Conservation (phyloP, 345 rosid genomes). For the Arabidopsis arenosa region DNA sequence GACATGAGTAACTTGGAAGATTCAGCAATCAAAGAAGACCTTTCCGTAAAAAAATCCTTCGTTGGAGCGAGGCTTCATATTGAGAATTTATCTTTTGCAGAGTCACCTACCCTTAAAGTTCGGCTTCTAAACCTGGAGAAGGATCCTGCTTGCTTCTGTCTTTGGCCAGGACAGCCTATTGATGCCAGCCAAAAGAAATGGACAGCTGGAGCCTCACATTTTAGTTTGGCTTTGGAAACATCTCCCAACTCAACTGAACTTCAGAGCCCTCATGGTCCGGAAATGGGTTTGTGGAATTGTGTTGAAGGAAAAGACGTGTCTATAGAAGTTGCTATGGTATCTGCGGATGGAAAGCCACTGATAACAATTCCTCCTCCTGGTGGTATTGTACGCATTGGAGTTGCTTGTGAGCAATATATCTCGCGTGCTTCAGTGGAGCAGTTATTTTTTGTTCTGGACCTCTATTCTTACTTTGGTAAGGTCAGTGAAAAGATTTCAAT, state of each 20-base stretch:
- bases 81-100: conserved; percentile 74
- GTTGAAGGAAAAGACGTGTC: conserved; percentile 75
- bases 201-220: conserved; percentile 67
- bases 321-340: conserved; percentile 84
- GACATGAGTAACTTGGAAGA: conserved; percentile 54
- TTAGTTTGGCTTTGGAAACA: conserved; percentile 85
- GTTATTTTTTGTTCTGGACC: conserved; percentile 87
- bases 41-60: conserved; percentile 54
- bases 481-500: conserved; percentile 82
- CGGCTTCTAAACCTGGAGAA: conserved; percentile 82
- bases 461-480: conserved; percentile 76
- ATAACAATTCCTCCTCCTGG: conserved; percentile 92
- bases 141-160: conserved; percentile 95
- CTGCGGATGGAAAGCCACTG: conserved; percentile 91
- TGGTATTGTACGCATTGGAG: conserved; percentile 85
- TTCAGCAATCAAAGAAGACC: conserved; percentile 46
- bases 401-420: conserved; percentile 83
- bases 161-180: conserved; percentile 90
- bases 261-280: conserved; percentile 46
- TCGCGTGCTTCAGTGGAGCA: conserved; percentile 97
- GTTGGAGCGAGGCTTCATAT: conserved; percentile 92
- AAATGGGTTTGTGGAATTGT: conserved; percentile 75
- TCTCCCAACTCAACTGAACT: conserved; percentile 46
- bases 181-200: conserved; percentile 98
- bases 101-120: conserved; percentile 81